Percentiles rank a stretch among this genome's conserved stretches.
Conservation (phyloP, 23 red algal species). For the Cyanidiococcus yangmingshanensis region DNA sequence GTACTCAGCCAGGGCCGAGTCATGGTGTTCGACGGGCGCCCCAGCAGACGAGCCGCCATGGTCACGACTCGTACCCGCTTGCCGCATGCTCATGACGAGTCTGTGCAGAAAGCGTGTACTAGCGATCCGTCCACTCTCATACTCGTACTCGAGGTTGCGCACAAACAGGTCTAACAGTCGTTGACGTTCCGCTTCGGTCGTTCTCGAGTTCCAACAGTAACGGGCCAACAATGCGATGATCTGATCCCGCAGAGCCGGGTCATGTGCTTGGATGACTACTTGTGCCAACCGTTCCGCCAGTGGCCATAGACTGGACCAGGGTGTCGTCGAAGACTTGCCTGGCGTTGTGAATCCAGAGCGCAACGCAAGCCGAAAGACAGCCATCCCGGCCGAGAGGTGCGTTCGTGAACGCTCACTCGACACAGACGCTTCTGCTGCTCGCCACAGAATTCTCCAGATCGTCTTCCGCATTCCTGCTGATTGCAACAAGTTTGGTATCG, state of each 20-base stretch:
- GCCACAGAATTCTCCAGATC: not conserved
- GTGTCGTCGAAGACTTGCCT: not conserved
- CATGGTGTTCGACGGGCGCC: not conserved
- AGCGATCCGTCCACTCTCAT: constrained; percentile 32
- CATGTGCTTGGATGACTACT: not conserved
- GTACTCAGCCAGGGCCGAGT: not conserved
- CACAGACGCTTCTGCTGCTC: not conserved
- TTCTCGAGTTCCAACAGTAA: not conserved
- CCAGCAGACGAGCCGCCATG: not conserved
- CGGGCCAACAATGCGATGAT: not conserved
- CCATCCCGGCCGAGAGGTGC: not conserved
- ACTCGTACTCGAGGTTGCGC: constrained; percentile 50
- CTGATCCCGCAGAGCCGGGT: not conserved
- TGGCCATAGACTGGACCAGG: not conserved
- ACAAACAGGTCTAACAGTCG: constrained; percentile 62
- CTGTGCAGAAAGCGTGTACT: not conserved
- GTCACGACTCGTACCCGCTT: not conserved
- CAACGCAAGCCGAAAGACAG: not conserved
- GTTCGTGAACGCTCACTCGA: not conserved
- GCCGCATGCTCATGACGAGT: not conserved
- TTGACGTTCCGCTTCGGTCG: not conserved
- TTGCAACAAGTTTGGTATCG: not conserved
- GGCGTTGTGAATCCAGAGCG: not conserved
- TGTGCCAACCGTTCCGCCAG: not conserved
- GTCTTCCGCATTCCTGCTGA: not conserved